These are phyloP conservation scores for Tolypocladium sp. DNA, from an alignment of 2,329 filamentous ascomycete species.

Conservation along the genomic window DNA sequence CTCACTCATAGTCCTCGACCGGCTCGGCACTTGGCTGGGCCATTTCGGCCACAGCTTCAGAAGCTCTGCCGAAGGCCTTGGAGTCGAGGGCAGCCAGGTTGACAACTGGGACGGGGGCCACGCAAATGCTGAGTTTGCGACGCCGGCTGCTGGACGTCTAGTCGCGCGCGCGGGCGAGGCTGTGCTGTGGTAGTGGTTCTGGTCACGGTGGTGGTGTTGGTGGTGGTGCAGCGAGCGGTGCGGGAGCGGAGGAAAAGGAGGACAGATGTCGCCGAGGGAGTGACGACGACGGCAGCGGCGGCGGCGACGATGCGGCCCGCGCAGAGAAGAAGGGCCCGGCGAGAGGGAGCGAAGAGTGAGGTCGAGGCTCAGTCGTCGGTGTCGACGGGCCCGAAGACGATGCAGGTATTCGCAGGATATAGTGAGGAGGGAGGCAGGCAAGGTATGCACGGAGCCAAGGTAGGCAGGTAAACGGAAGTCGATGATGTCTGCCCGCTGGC, in stretches of 20 bases:
- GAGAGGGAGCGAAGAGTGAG: not conserved
- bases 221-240: not conserved
- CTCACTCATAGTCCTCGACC: constrained; percentile 59
- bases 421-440: not conserved
- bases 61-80: constrained; percentile 51
- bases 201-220: not conserved
- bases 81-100: constrained; percentile 55
- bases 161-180: not conserved
- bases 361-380: not conserved
- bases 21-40: constrained; percentile 57
- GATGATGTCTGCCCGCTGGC: constrained; percentile 11
- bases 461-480: not conserved
- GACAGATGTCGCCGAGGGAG: not conserved
- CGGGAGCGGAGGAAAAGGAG: not conserved
- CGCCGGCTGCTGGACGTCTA: not conserved
- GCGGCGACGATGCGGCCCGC: not conserved
- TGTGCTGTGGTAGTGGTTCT: not conserved
- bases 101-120: constrained; percentile 16
- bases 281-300: too few species aligned
- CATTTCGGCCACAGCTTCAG: constrained; percentile 60
- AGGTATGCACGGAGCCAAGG: not conserved
- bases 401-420: not conserved
- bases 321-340: not conserved
- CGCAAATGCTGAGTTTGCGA: not conserved
- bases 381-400: not conserved